Base-by-base conservation (phyloP, 176 grass and related monocot genomes). In the Rhipidocladum racemiflorum region DNA sequence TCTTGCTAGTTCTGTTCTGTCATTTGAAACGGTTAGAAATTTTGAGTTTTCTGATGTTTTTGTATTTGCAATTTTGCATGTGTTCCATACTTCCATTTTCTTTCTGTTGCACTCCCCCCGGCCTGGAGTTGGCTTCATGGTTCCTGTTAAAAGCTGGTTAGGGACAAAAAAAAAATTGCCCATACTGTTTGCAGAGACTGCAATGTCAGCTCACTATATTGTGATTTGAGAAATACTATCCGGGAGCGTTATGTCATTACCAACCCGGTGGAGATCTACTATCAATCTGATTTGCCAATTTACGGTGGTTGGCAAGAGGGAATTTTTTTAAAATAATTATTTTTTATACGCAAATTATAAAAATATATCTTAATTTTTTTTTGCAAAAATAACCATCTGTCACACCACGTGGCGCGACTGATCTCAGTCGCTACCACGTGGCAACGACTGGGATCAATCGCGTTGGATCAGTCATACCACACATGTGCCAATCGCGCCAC, bases 151-250 rank as follows among this genome's bases (percentile, higher is more conserved):
- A 88, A 60, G 74, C 49, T 79, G 14, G 72, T 44, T 43, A 85
- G 38, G 72, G 83, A 82, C n/a, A n/a, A n/a, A n/a, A n/a, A n/a
- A n/a, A n/a, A n/a, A n/a, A n/a, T n/a, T n/a, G n/a, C n/a, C n/a
- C n/a, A n/a, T 90, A 73, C 48, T 82, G 60, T 78, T 36, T 32
- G 9, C 40, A 12, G 34, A 65, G 78, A 78, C 46, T 48, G 59
- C 30, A 59, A 66, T 63, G 57, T 82, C 78, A 82, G 73, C 67
- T 82, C 83, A 78, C 59, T 76, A 59, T 86, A 50, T 66, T 86
- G 66, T 86, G 73, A 73, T 66, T 20, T 72, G 48, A 67, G 83
- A 71, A 90, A 77, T 72, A 65, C n/a, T 24, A 65, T 59, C 6
- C 51, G 40, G 39, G 29, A 38, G 44, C 29, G 73, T 73, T 57